Evolutionary conservation across 2,329 filamentous ascomycete species (phyloP).

Genomic region (Paraphaeosphaeria sporulosa): DNA sequence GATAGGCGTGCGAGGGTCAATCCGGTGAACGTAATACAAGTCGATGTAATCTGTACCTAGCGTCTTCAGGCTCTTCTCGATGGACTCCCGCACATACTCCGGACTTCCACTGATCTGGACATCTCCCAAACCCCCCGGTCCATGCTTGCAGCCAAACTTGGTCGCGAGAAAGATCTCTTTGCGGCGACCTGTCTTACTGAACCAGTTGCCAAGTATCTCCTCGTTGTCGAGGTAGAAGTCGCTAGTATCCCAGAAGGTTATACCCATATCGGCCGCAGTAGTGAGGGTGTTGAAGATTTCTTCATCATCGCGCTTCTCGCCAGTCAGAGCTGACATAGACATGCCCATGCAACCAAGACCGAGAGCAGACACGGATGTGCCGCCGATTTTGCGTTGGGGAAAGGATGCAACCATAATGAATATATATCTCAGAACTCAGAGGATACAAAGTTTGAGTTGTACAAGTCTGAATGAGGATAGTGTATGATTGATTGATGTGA

Average conservation of each 20-base stretch:
- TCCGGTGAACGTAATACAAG: slow-evolving; percentile 51
- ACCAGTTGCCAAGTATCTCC: slow-evolving; percentile 28
- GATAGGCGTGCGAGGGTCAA: slow-evolving; percentile 50
- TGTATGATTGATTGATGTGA: too few species aligned
- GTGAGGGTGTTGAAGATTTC: slow-evolving; percentile 11
- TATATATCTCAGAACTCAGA: too few species aligned
- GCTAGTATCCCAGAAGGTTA: slow-evolving; percentile 35
- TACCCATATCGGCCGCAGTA: slow-evolving; percentile 33
- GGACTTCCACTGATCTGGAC: slow-evolving; percentile 40
- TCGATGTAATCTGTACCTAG: slow-evolving; percentile 47
- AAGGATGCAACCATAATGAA: slow-evolving; percentile 7
- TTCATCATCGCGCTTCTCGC: slow-evolving; percentile 5
- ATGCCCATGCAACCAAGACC: slow-evolving; percentile 19
- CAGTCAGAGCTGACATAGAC: background rate
- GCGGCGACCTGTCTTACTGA: slow-evolving; percentile 18
- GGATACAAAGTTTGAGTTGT: too few species aligned
- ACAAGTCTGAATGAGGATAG: too few species aligned
- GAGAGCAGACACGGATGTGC: slow-evolving; percentile 11
- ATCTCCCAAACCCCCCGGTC: background rate
- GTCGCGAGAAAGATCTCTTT: slow-evolving; percentile 22
- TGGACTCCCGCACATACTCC: slow-evolving; percentile 48
- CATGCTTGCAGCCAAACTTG: slow-evolving; percentile 16
- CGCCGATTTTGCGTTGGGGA: slow-evolving; percentile 15
- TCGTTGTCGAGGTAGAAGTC: slow-evolving; percentile 36
- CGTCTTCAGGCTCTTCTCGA: slow-evolving; percentile 43